Evolutionary conservation across 2,329 filamentous ascomycete genomes (phyloP).

Genomic region (Nannizziopsis arthrosporioides): DNA sequence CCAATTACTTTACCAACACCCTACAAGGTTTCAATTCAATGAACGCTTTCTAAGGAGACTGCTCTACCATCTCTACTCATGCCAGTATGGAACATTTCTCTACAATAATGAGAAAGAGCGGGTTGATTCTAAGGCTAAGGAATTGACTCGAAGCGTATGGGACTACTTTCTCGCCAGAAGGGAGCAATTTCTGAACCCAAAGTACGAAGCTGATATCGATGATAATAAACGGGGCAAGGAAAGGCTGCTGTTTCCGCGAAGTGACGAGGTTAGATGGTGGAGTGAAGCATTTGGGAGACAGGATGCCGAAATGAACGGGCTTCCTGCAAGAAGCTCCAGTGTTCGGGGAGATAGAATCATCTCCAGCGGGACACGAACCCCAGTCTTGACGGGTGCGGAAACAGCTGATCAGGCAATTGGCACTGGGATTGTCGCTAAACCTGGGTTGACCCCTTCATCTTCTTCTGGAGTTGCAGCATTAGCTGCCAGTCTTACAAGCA

Average conservation of each 20-base stretch:
- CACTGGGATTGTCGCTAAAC: conserved; percentile 29
- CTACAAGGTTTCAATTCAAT: conserved; percentile 87
- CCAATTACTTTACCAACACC: conserved; percentile 75
- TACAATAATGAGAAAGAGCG: conserved; percentile 92
- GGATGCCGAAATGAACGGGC: conserved; percentile 85
- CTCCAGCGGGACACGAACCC: conserved; percentile 30
- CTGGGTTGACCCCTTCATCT: conserved; percentile 20
- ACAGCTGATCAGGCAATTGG: conserved; percentile 45
- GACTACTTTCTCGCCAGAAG: conserved; percentile 80
- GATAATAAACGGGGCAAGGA: conserved; percentile 71
- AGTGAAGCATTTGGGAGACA: conserved; percentile 71
- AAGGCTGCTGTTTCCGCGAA: conserved; percentile 67
- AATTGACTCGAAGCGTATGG: conserved; percentile 81
- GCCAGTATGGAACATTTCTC: conserved; percentile 92
- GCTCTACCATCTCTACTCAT: conserved; percentile 87
- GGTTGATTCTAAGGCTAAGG: conserved; percentile 53
- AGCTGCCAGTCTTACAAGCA: conserved; percentile 36
- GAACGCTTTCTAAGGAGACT: conserved; percentile 82
- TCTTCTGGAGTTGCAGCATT: conserved; percentile 32
- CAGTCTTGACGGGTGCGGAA: conserved; percentile 50
- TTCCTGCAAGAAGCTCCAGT: conserved; percentile 43
- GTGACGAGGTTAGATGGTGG: conserved; percentile 86
- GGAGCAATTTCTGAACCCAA: conserved; percentile 68
- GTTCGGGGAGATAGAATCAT: conserved; percentile 26
- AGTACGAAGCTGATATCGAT: conserved; percentile 64